Conservation (phyloP, 139 green algal genomes). For the Dunaliella primolecta region DNA sequence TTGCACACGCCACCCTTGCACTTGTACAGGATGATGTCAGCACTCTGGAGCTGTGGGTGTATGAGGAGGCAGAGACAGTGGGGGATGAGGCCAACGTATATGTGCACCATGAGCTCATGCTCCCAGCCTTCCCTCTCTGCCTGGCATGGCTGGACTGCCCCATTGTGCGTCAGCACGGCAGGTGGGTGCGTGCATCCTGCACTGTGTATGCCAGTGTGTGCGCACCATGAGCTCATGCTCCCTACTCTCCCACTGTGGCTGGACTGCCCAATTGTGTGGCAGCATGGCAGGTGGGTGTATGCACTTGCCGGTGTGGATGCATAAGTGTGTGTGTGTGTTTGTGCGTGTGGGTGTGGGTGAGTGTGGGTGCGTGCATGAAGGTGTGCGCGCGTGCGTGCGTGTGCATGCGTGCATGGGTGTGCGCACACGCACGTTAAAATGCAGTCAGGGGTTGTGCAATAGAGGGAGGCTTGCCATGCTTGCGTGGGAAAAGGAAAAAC, state of each 20-base stretch:
- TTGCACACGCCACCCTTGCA: background rate
- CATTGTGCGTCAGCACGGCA: background rate
- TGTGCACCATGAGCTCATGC: constrained; percentile 95
- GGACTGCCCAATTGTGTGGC: constrained; percentile 53
- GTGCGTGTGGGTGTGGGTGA: no score
- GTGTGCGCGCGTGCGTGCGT: no score
- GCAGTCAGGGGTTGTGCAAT: no score
- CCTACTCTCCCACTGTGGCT: constrained; percentile 95
- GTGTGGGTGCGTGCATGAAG: no score
- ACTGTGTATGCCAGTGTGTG: no score
- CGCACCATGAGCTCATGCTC: constrained; percentile 96
- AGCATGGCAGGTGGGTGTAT: background rate
- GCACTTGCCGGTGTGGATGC: no score
- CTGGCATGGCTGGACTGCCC: constrained; percentile 86
- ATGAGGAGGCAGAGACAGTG: constrained; percentile 73
- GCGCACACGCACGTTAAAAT: no score
- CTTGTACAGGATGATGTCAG: background rate
- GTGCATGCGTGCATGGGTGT: no score
- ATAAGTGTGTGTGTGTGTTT: no score
- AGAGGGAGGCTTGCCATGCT: no score
- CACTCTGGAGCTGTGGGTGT: constrained; percentile 79
- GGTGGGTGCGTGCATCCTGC: no score
- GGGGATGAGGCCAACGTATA: constrained; percentile 77
- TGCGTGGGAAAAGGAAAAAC: no score
- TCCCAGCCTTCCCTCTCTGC: constrained; percentile 89